Evolutionary conservation across 495 filamentous ascomycete species (phyloP).

Genomic region (Aspergillus diversus): DNA sequence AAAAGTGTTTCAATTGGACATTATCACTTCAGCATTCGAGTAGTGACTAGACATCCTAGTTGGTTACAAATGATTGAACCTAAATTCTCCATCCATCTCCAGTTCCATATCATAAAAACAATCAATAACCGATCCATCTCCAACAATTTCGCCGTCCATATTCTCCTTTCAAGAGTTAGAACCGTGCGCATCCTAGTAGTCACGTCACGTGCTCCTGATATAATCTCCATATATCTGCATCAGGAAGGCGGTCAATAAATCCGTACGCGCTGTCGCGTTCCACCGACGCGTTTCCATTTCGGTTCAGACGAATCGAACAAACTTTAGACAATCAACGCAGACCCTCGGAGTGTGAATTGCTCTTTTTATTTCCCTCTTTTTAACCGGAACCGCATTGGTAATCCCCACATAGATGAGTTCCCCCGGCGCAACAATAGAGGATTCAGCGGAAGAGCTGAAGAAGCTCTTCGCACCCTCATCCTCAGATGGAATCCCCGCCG

Average conservation of each 20-base stretch:
- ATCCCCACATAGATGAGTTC: conserved; percentile 7
- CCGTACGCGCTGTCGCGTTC: background rate
- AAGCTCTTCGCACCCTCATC: conserved; percentile 64
- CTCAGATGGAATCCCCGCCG: conserved; percentile 62
- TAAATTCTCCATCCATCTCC: no score
- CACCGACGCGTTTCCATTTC: conserved; percentile 1
- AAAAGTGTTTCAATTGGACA: conserved; percentile 7
- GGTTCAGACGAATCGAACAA: background rate
- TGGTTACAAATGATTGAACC: no score
- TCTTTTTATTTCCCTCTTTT: background rate
- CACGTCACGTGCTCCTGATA: background rate
- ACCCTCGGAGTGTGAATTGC: background rate
- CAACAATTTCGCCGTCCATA: no score
- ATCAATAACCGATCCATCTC: background rate
- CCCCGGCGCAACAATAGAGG: conserved; percentile 21
- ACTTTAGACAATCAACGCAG: background rate
- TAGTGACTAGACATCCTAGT: background rate
- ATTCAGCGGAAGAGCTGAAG: conserved; percentile 59
- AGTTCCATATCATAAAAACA: no score
- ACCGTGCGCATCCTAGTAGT: no score
- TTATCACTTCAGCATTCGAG: background rate
- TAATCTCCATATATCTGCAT: background rate
- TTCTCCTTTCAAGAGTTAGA: no score
- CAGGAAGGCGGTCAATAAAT: background rate
- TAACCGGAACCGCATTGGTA: background rate